Percentiles rank a stretch among this genome's conserved stretches.
Evolutionary conservation across 495 filamentous ascomycete genomes (phyloP).

Genomic region (Aspergillus funiculosus): DNA sequence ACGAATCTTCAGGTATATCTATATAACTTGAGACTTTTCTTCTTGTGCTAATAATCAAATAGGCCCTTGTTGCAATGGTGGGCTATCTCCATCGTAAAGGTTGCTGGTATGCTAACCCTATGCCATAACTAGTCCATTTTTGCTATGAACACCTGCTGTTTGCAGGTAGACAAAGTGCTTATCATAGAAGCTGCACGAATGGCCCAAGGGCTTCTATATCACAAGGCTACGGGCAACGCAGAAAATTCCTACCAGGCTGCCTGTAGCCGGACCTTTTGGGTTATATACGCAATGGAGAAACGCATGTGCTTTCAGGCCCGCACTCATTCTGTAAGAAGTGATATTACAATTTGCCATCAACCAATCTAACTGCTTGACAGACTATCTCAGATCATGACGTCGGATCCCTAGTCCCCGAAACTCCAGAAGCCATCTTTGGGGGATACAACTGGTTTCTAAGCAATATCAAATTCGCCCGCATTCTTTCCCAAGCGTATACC

Average conservation of each 20-base stretch:
- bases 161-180: constrained; percentile 25
- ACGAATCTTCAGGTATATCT: constrained; percentile 19
- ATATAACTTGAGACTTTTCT: neutral
- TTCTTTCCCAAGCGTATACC: constrained; percentile 23
- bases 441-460: constrained; percentile 29
- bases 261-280: constrained; percentile 27
- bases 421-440: constrained; percentile 19
- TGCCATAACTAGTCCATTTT: constrained; percentile 16
- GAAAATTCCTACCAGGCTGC: constrained; percentile 3
- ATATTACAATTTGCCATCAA: neutral
- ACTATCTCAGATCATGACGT: constrained; percentile 24
- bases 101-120: too few relatives aligned
- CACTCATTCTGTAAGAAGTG: constrained; percentile 19
- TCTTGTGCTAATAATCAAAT: neutral
- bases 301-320: constrained; percentile 21
- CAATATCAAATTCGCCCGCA: constrained; percentile 20
- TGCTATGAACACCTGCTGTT: constrained; percentile 19
- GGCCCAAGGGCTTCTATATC: constrained; percentile 18
- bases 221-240: constrained; percentile 1
- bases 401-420: constrained; percentile 22
- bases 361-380: constrained; percentile 1
- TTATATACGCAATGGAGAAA: constrained; percentile 33
- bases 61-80: constrained; percentile 19
- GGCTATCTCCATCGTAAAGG: neutral
- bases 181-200: constrained; percentile 24